phyloP scores from a whole-genome alignment of 108 stramenopile genomes.

The Parietichytrium sp. region DNA sequence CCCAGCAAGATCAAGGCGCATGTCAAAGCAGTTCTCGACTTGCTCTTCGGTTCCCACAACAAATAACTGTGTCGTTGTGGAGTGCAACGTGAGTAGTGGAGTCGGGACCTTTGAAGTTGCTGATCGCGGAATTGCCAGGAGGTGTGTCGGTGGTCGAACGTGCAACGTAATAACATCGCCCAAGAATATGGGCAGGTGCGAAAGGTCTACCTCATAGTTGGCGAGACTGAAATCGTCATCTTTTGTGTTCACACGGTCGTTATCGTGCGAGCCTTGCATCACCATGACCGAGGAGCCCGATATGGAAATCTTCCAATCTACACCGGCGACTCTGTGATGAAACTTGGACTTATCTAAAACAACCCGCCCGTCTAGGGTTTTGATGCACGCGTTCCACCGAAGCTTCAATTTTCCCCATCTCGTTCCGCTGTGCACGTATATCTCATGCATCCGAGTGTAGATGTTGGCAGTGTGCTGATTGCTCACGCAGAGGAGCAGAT shows the following conservation, averaged over 20 bases:
- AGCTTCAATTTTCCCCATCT: constrained; percentile 8
- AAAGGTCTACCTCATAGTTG: neutral
- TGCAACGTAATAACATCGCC: neutral
- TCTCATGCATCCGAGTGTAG: neutral
- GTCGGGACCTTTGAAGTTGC: too few species aligned
- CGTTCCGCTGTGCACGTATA: neutral
- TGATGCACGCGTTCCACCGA: constrained; percentile 2
- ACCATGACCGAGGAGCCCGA: neutral
- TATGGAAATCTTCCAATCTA: constrained; percentile 18
- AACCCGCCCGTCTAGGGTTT: neutral
- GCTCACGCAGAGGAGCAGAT: neutral
- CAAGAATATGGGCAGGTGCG: neutral
- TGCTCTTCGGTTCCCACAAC: neutral
- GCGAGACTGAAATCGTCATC: neutral
- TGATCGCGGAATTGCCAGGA: neutral
- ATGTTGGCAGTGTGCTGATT: neutral
- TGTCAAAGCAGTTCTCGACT: neutral
- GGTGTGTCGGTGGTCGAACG: neutral
- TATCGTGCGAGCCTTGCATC: neutral
- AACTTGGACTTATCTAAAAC: neutral
- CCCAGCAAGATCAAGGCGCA: neutral
- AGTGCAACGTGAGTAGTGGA: constrained; percentile 11
- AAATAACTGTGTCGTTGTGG: neutral
- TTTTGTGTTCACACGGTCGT: neutral
- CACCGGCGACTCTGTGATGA: neutral